Conservation (phyloP, 2,329 filamentous ascomycete species). For the Stagonosporopsis cucurbitacearum region DNA sequence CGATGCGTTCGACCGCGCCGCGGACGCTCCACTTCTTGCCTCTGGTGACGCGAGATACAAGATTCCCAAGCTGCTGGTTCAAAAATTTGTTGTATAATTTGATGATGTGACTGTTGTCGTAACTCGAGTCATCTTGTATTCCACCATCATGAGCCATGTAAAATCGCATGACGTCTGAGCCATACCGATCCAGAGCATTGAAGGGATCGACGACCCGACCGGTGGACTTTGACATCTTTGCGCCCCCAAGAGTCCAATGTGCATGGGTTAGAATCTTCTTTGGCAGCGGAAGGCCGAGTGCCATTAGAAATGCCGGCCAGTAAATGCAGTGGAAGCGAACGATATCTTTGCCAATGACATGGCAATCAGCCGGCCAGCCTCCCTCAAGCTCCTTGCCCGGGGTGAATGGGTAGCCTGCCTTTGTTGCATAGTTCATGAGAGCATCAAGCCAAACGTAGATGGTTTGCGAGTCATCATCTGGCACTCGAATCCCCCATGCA, state of each 20-base stretch:
- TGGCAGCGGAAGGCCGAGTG: slow-evolving; percentile 78
- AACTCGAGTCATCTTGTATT: slow-evolving; percentile 79
- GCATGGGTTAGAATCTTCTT: slow-evolving; percentile 84
- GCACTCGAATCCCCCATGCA: slow-evolving; percentile 88
- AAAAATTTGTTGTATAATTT: slow-evolving; percentile 80
- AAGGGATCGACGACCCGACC: slow-evolving; percentile 97
- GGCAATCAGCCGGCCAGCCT: slow-evolving; percentile 89
- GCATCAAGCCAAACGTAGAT: slow-evolving; percentile 99
- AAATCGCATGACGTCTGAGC: slow-evolving; percentile 85
- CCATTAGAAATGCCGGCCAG: slow-evolving; percentile 96
- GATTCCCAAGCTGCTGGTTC: slow-evolving; percentile 79
- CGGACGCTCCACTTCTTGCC: slow-evolving; percentile 73
- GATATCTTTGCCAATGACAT: slow-evolving; percentile 96
- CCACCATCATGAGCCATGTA: slow-evolving; percentile 84
- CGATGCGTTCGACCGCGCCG: slow-evolving; percentile 59
- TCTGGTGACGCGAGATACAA: slow-evolving; percentile 73
- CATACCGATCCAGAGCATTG: slow-evolving; percentile 87
- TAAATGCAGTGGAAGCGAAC: slow-evolving; percentile 94
- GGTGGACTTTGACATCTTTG: slow-evolving; percentile 96
- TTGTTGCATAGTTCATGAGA: slow-evolving; percentile 90
- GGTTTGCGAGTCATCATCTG: slow-evolving; percentile 82
- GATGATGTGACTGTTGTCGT: slow-evolving; percentile 79
- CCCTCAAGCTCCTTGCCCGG: slow-evolving; percentile 67
- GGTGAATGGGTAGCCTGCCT: slow-evolving; percentile 82
- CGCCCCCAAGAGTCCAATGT: slow-evolving; percentile 90